These are phyloP conservation scores for Tricladium varicosporioides DNA, from an alignment of 2,329 filamentous ascomycete species.

Conservation along the genomic window DNA sequence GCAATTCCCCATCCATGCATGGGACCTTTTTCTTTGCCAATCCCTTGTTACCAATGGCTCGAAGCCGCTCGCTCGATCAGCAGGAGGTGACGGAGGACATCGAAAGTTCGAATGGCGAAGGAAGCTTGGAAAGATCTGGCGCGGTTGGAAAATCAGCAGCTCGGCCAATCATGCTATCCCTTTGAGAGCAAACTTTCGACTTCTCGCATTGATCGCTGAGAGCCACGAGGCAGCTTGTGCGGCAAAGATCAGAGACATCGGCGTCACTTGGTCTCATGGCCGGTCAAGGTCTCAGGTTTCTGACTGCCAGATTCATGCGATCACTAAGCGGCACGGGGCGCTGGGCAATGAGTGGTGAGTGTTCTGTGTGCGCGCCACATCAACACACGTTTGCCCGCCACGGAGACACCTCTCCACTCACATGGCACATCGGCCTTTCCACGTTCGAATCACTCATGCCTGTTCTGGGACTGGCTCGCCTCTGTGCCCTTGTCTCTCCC, in stretches of 20 bases:
- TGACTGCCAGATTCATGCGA: constrained; percentile 25
- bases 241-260: constrained; percentile 16
- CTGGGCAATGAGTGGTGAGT: background rate
- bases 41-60: background rate
- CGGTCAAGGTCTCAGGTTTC: constrained; percentile 24
- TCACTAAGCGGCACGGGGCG: constrained; percentile 6
- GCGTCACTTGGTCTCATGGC: constrained; percentile 25
- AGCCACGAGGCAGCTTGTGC: constrained; percentile 20
- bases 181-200: constrained; percentile 12
- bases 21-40: background rate
- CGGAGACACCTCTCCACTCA: constrained; percentile 19
- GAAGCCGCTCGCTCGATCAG: constrained; percentile 16
- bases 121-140: constrained; percentile 20
- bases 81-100: constrained; percentile 21
- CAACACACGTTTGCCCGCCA: constrained; percentile 14
- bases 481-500: background rate
- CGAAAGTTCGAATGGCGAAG: constrained; percentile 7
- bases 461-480: background rate
- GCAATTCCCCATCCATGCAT: constrained; percentile 17
- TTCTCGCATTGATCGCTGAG: constrained; percentile 24
- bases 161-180: constrained; percentile 11
- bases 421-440: constrained; percentile 9
- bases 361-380: constrained; percentile 17
- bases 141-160: constrained; percentile 4
- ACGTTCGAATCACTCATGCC: constrained; percentile 3